Evolutionary conservation across 495 filamentous ascomycete species (phyloP).

Genomic region (Talaromyces borbonicus): DNA sequence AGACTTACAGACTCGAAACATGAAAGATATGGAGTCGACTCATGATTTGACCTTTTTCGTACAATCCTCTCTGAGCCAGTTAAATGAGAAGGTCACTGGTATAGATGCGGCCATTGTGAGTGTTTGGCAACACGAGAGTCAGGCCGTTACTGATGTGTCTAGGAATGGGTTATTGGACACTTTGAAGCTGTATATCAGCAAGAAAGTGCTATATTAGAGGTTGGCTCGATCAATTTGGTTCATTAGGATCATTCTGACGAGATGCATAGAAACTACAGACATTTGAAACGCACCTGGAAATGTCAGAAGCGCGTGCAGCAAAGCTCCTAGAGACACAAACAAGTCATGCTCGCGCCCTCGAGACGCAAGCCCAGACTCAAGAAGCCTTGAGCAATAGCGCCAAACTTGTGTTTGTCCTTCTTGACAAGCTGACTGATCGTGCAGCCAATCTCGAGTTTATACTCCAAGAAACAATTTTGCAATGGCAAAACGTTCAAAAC

Average conservation of each 20-base stretch:
- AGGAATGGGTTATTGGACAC: conserved; percentile 26
- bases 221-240: conserved; percentile 9
- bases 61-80: conserved; percentile 18
- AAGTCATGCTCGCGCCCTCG: conserved; percentile 25
- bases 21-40: conserved; percentile 18
- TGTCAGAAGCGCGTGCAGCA: conserved; percentile 25
- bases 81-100: conserved; percentile 22
- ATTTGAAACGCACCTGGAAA: conserved; percentile 26
- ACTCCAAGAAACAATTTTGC: conserved; percentile 30
- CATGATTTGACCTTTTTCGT: conserved; percentile 22
- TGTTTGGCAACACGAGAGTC: conserved; percentile 8
- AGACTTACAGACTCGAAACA: conserved; percentile 10
- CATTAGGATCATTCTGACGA: neutral
- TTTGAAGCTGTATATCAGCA: conserved; percentile 22
- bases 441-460: conserved; percentile 31
- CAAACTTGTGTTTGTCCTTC: conserved; percentile 26
- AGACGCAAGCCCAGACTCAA: conserved; percentile 25
- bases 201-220: conserved; percentile 24
- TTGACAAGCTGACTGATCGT: conserved; percentile 26
- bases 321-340: conserved; percentile 28
- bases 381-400: conserved; percentile 23
- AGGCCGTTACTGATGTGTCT: conserved; percentile 8
- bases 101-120: conserved; percentile 11
- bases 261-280: conserved; percentile 20
- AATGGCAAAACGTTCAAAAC: conserved; percentile 20